Conservation (phyloP, 768 basidiomycete species). For the Cytidiella melzeri region DNA sequence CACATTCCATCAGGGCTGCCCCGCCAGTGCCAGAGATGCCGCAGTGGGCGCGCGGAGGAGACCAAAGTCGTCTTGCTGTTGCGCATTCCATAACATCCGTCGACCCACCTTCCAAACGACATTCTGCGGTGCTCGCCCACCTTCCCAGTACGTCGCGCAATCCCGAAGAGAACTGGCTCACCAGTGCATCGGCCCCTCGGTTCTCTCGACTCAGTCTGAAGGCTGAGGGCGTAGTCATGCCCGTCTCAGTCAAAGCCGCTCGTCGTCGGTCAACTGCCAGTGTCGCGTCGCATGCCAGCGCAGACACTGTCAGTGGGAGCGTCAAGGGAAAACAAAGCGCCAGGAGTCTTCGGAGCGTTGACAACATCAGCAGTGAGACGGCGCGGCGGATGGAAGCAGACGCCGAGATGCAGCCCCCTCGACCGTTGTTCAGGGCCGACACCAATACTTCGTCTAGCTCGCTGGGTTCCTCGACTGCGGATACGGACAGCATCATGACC, state of each 20-base stretch:
- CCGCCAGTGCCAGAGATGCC: neutral
- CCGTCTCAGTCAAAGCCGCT: slow-evolving; percentile 18
- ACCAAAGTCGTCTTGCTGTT: neutral
- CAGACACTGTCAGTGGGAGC: neutral
- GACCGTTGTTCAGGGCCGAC: slow-evolving; percentile 12
- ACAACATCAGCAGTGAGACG: slow-evolving; percentile 1
- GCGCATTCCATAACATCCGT: neutral
- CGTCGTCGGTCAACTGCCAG: slow-evolving; percentile 14
- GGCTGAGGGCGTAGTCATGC: slow-evolving; percentile 23
- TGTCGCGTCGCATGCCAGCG: neutral
- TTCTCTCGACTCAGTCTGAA: slow-evolving; percentile 23
- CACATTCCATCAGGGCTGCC: neutral
- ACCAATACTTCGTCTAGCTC: slow-evolving; percentile 13
- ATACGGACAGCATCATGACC: neutral
- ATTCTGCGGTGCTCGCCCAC: neutral
- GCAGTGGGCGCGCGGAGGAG: neutral
- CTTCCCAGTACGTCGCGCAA: slow-evolving; percentile 13
- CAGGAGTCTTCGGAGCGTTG: slow-evolving; percentile 6
- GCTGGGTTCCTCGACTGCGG: neutral
- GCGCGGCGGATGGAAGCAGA: neutral
- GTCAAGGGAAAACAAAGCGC: slow-evolving; percentile 2
- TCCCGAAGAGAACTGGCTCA: slow-evolving; percentile 23
- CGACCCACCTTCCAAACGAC: neutral
- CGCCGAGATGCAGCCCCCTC: slow-evolving; percentile 10
- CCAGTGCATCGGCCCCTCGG: slow-evolving; percentile 16